Evolutionary conservation across 768 basidiomycete species (phyloP), one percentile per base, ranked within the genome.

Genomic region (Piloderma croceum): DNA sequence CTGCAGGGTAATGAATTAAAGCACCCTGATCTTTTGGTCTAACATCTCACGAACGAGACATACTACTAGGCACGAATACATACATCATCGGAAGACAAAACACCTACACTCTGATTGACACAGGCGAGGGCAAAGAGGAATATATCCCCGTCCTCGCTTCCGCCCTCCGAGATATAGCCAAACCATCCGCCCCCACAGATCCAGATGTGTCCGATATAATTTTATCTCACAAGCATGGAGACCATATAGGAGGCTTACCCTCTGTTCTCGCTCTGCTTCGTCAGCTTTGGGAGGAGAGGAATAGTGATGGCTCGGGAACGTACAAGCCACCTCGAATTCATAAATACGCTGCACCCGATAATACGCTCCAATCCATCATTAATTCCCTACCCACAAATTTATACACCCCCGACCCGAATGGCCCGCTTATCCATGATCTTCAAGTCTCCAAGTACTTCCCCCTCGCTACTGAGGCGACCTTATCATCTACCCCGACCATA

Each of bases 151-250:
- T 78, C 35, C 79, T 94, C 29, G 68, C 77, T 44, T 65, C 71
- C 11, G 79, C 81, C 18, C 66, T 90, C n/a, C 57, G 61, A 32
- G 65, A 69, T 5, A 54, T 54, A 12, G 42, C 24, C 36, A 50
- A 51, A 40, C 52, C 64, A 7, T 44, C 53, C 27, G 59, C 74
- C 38, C 56, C 66, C 5, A 41, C 51, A 18, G 63, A 69, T 33
- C 77, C 78, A 6, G 73, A 81, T 36, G 63, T 97, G 36, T 89
- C 88, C 9, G 91, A 97, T 56, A 88, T 98, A 61, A 69, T 98
- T 52, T 69, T 98, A 41, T 90, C 91, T 0, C 94, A 98, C 60
- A 82, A 82, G 73, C 94, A 98, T 57, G 65, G 67, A 22, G 94
- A 98, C 62, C 94, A 98, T 49, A 69, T 82, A 47, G 75, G 76